Evolutionary conservation across 2,329 filamentous ascomycete species (phyloP).

Genomic region (Hypoxylon sp.): DNA sequence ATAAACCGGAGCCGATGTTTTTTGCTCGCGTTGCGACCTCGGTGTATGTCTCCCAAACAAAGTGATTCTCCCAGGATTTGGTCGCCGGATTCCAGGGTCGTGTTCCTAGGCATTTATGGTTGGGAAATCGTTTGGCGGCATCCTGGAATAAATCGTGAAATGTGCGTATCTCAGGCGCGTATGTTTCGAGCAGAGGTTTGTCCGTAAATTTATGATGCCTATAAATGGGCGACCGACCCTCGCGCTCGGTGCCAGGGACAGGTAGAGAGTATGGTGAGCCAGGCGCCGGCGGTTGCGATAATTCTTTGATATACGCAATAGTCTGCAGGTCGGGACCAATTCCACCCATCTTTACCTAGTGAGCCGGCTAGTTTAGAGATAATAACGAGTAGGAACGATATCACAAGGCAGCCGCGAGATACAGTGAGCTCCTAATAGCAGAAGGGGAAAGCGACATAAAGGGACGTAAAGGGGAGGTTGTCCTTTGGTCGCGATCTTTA

Average conservation of each 20-base stretch:
- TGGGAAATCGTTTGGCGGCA: constrained; percentile 72
- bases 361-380: neutral
- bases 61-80: constrained; percentile 79
- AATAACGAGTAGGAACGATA: neutral
- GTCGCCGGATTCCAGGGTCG: constrained; percentile 82
- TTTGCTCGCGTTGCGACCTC: constrained; percentile 83
- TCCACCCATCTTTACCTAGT: constrained; percentile 41
- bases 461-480: constrained; percentile 4
- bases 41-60: constrained; percentile 85
- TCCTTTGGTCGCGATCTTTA: constrained; percentile 31
- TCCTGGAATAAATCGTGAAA: constrained; percentile 85
- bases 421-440: constrained; percentile 7
- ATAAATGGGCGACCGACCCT: constrained; percentile 82
- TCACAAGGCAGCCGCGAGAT: neutral
- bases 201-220: constrained; percentile 84
- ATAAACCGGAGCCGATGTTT: constrained; percentile 87
- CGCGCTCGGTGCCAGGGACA: constrained; percentile 78
- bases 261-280: constrained; percentile 84
- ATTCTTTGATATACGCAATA: constrained; percentile 63
- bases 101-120: constrained; percentile 81
- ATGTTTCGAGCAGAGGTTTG: constrained; percentile 75
- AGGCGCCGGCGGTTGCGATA: constrained; percentile 74
- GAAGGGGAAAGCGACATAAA: constrained; percentile 10
- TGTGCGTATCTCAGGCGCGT: constrained; percentile 78
- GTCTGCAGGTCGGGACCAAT: constrained; percentile 56